Base-by-base conservation (phyloP, 495 filamentous ascomycete species). In the Penicillium malachiteum region DNA sequence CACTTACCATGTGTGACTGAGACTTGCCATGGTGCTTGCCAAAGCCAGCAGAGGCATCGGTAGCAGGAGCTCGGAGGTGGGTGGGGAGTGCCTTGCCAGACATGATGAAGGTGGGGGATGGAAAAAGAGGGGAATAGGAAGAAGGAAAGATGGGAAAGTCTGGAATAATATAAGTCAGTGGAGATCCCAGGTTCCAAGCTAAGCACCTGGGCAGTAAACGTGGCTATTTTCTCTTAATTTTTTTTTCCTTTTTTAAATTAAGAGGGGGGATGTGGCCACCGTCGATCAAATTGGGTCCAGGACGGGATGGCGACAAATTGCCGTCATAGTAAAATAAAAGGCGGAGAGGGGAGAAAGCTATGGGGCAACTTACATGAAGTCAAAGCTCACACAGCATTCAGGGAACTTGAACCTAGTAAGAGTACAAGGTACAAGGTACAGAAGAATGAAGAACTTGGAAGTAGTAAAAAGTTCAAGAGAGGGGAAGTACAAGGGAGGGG, bases 1-100 rank as follows among this genome's bases (percentile, higher is more conserved):
- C 17, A 90, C 92, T 86, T 76, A 96, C 92, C 88, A 97, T 90
- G 74, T 96, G 92, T 35, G 91, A 95, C 68, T 92, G 89, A 50
- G 91, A 87, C 83, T 97, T 97, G 63, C 91, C 92, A 74, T 97
- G 92, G 68, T 96, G 92, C 75, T 89, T 90, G 55, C 75, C 72
- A 60, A 80, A 79, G 56, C 85, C 86, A 58, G 81, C 80, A 55
- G 81, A 80, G 48, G 66, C 68, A 18, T 71, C 78, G 31, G 71
- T 73, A 18, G 72, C 75, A 46, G 77, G 76, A 46, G 83, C 76
- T 78, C 87, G 90, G 56, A 97, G 83, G 78, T 95, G 92, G 14
- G 87, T 72, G 52, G 92, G 92, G 44, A 97, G 72, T 62, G 87
- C 79, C 68, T 81, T 82, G 54, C 84, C 72, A 52, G 87, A 84